These are phyloP conservation scores for Penicillium bovifimosum DNA, from an alignment of 495 filamentous ascomycete species.

Conservation along the genomic window DNA sequence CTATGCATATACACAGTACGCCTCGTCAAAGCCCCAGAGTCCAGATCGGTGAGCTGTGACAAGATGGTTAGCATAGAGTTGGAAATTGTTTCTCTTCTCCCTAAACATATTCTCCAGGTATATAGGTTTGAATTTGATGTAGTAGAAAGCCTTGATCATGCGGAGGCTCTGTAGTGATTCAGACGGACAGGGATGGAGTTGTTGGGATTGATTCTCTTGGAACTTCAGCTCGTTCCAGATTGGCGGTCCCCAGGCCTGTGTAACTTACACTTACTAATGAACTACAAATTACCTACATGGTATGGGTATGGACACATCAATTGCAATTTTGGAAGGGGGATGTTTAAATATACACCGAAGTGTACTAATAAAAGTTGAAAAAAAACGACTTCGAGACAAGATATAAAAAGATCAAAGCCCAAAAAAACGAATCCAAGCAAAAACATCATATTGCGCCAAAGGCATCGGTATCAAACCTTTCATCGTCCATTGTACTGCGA, in stretches of 20 bases:
- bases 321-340: not conserved
- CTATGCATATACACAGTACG: not conserved
- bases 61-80: not conserved
- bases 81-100: too few relatives aligned
- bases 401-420: constrained; percentile 7
- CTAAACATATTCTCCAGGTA: too few relatives aligned
- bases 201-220: not conserved
- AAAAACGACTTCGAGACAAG: constrained; percentile 13
- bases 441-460: constrained; percentile 35
- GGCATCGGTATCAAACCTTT: constrained; percentile 33
- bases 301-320: not conserved
- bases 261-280: not conserved
- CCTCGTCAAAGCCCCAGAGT: not conserved
- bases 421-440: constrained; percentile 19
- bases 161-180: constrained; percentile 22
- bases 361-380: constrained; percentile 2
- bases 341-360: not conserved
- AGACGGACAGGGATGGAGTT: constrained; percentile 13
- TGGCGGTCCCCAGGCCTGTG: not conserved
- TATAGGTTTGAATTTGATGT: too few relatives aligned
- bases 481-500: constrained; percentile 43
- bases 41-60: not conserved
- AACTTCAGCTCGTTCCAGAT: not conserved
- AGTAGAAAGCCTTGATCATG: not conserved
- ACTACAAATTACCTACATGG: not conserved